These are phyloP conservation scores for Rauvolfia tetraphylla DNA, from an alignment of 257 asterid species.

Conservation along the genomic window DNA sequence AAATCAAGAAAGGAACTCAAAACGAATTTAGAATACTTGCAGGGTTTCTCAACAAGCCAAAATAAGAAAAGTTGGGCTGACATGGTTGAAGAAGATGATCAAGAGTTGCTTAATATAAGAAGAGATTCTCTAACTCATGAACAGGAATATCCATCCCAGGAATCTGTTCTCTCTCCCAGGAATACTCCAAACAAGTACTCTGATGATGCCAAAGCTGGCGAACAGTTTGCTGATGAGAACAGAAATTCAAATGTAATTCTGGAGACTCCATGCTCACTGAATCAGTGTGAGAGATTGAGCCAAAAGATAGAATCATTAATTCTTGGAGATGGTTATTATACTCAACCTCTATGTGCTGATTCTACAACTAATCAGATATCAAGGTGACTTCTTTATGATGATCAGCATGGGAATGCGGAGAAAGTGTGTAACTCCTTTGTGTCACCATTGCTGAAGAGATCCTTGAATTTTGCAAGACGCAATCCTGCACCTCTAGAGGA, in stretches of 20 bases:
- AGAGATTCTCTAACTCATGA: slow-evolving; percentile 4
- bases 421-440: slow-evolving; percentile 1
- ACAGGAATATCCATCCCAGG: neutral
- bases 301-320: slow-evolving; percentile 28
- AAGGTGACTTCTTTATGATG: slow-evolving; percentile 43
- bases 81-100: slow-evolving; percentile 72
- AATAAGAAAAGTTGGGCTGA: slow-evolving; percentile 71
- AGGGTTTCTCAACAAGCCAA: slow-evolving; percentile 8
- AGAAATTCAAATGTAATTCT: slow-evolving; percentile 34
- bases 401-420: slow-evolving; percentile 18
- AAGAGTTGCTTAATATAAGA: slow-evolving; percentile 21
- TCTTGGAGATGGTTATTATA: slow-evolving; percentile 45
- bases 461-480: slow-evolving; percentile 24
- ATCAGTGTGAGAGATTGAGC: slow-evolving; percentile 27
- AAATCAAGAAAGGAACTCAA: slow-evolving; percentile 8
- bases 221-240: slow-evolving; percentile 45
- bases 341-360: slow-evolving; percentile 50
- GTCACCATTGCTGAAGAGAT: slow-evolving; percentile 30
- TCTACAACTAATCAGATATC: slow-evolving; percentile 15
- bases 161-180: slow-evolving; percentile 13
- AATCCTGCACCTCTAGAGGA: neutral
- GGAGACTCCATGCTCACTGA: slow-evolving; percentile 28
- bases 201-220: slow-evolving; percentile 9
- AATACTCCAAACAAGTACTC: slow-evolving; percentile 17
- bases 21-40: neutral